Conservation (phyloP, 306 rosid genomes). For the Pueraria montana region DNA sequence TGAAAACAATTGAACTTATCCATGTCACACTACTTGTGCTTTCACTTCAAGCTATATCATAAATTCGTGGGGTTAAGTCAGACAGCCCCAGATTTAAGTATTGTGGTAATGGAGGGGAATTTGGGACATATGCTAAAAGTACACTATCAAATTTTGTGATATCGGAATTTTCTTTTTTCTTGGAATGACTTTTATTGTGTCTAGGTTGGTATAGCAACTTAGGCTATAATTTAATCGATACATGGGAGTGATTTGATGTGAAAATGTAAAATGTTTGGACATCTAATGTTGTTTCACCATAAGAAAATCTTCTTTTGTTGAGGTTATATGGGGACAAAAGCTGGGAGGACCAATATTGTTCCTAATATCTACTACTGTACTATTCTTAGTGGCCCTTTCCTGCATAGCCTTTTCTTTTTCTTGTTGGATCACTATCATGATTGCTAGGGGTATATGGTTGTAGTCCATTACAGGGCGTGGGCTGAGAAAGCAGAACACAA, state of each 20-base stretch:
- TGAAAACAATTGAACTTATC: not conserved
- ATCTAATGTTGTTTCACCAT: conserved; percentile 21
- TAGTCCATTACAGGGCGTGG: conserved; percentile 97
- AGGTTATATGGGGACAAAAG: not conserved
- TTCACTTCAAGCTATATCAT: conserved; percentile 29
- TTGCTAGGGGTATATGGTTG: conserved; percentile 42
- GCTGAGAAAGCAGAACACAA: conserved; percentile 84
- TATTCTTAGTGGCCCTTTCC: conserved; percentile 18
- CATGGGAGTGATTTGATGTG: not conserved
- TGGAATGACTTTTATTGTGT: not conserved
- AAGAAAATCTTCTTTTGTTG: not conserved
- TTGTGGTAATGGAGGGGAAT: not conserved
- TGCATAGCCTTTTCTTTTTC: conserved; percentile 24
- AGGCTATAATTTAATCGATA: not conserved
- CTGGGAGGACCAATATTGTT: not conserved
- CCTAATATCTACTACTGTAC: conserved; percentile 2
- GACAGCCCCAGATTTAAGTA: not conserved
- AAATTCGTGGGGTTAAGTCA: not conserved
- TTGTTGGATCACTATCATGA: conserved; percentile 22
- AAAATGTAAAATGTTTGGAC: conserved; percentile 7
- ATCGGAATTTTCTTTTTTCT: not conserved
- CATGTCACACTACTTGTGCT: not conserved
- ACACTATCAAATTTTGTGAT: not conserved
- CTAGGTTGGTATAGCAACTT: not conserved
- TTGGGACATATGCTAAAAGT: too few relatives aligned